phyloP scores from a whole-genome alignment of 257 asterid species.

The Eustoma russellianum region DNA sequence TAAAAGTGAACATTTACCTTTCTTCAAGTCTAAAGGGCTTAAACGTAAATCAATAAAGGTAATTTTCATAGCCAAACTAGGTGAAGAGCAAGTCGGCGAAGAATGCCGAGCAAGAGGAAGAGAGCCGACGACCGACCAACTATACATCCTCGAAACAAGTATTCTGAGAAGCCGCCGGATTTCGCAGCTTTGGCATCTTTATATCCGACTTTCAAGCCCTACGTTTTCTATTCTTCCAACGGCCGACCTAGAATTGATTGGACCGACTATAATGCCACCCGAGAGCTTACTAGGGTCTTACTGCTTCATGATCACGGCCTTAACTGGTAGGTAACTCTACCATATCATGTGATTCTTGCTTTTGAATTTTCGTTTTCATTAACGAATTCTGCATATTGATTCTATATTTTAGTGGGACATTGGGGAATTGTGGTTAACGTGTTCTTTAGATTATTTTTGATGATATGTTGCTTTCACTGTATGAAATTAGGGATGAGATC shows the following conservation, averaged over 20 bases:
- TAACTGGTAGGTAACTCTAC: constrained; percentile 34
- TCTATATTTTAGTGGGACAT: too few species aligned
- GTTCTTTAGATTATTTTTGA: too few species aligned
- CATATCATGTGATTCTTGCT: background rate
- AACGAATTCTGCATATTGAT: too few species aligned
- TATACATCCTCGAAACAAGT: constrained; percentile 63
- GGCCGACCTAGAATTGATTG: constrained; percentile 85
- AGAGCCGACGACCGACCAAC: constrained; percentile 33
- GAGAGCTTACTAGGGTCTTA: constrained; percentile 70
- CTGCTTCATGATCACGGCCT: constrained; percentile 76
- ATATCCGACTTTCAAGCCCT: constrained; percentile 57
- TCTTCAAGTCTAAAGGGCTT: too few species aligned
- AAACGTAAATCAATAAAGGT: too few species aligned
- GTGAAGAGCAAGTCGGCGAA: too few species aligned
- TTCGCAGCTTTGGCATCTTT: constrained; percentile 52
- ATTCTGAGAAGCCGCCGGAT: constrained; percentile 81
- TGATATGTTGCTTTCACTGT: too few species aligned
- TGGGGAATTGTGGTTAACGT: too few species aligned
- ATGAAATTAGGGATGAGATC: too few species aligned
- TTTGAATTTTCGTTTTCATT: background rate
- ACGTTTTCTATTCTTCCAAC: constrained; percentile 47
- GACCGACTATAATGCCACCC: constrained; percentile 93
- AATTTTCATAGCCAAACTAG: too few species aligned
- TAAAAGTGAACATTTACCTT: too few species aligned
- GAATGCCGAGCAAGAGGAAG: constrained; percentile 62